A percentile compares a stretch with the other conserved stretches of the same genome.
Evolutionary conservation across 2,329 filamentous ascomycete genomes (phyloP).

Genomic region (Cryphonectria japonica): DNA sequence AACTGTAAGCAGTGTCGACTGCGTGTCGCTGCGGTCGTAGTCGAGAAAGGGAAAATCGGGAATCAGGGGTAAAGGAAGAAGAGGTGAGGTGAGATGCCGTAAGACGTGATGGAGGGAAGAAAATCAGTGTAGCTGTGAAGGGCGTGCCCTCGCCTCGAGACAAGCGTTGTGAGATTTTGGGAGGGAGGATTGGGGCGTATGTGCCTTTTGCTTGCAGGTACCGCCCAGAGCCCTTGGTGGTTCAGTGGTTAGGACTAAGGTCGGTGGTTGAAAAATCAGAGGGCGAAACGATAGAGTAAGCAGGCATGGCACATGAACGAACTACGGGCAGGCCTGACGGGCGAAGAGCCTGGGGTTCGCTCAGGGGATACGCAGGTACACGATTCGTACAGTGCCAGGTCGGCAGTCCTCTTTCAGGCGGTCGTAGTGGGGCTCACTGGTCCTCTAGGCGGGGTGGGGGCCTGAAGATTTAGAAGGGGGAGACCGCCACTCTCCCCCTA

Average conservation of each 20-base stretch:
- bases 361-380: not conserved
- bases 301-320: not conserved
- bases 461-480: not conserved
- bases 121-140: not conserved
- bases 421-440: not conserved
- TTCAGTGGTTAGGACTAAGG: not conserved
- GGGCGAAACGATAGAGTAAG: slow-evolving; percentile 7
- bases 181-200: slow-evolving; percentile 4
- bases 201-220: slow-evolving; percentile 2
- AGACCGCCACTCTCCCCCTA: not conserved
- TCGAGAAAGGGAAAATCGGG: not conserved
- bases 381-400: not conserved
- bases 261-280: slow-evolving; percentile 8
- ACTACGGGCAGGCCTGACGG: not conserved
- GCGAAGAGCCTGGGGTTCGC: not conserved
- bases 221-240: not conserved
- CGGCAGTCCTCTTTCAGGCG: not conserved
- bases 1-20: not conserved
- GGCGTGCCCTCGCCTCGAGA: not conserved
- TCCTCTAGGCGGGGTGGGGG: not conserved
- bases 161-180: slow-evolving; percentile 11
- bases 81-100: not conserved
- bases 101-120: slow-evolving; percentile 2
- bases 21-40: not conserved
- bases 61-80: not conserved